Percentiles rank a stretch among this genome's conserved stretches.
Conservation (phyloP, 2,329 filamentous ascomycete genomes). For the Penicillium expansum region DNA sequence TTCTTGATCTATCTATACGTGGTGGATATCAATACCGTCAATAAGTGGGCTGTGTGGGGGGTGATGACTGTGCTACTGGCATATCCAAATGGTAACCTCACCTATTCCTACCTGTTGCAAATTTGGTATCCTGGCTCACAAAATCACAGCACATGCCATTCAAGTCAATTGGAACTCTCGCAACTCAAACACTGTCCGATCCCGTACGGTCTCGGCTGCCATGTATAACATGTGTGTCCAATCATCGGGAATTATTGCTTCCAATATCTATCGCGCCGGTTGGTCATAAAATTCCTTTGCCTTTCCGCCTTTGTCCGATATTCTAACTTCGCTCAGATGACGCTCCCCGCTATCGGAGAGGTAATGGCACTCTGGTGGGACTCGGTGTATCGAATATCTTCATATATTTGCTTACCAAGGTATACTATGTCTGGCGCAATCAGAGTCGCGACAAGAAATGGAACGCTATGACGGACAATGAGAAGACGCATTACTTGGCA, state of each 20-base stretch:
- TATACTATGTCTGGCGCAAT: conserved; percentile 35
- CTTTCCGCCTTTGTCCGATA: background rate
- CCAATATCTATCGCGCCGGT: conserved; percentile 38
- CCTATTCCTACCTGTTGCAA: background rate
- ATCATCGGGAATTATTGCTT: conserved; percentile 33
- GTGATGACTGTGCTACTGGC: conserved; percentile 53
- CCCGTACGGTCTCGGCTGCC: conserved; percentile 37
- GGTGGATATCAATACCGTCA: conserved; percentile 43
- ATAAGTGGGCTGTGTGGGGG: conserved; percentile 52
- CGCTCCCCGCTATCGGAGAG: conserved; percentile 47
- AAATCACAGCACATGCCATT: conserved; percentile 51
- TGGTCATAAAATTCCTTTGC: conserved; percentile 3
- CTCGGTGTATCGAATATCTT: conserved; percentile 26
- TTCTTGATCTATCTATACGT: conserved; percentile 52
- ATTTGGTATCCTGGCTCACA: background rate
- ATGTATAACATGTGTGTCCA: conserved; percentile 45
- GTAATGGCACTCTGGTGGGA: conserved; percentile 35
- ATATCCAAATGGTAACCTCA: conserved; percentile 47
- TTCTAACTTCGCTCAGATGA: conserved; percentile 29
- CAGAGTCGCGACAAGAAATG: conserved; percentile 28
- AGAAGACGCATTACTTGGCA: conserved; percentile 30
- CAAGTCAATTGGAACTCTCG: conserved; percentile 44
- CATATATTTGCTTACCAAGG: conserved; percentile 30
- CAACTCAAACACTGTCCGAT: conserved; percentile 40
- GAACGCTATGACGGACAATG: conserved; percentile 31